phyloP scores from a whole-genome alignment of 257 asterid species.

The Orobanche coerulescens region DNA sequence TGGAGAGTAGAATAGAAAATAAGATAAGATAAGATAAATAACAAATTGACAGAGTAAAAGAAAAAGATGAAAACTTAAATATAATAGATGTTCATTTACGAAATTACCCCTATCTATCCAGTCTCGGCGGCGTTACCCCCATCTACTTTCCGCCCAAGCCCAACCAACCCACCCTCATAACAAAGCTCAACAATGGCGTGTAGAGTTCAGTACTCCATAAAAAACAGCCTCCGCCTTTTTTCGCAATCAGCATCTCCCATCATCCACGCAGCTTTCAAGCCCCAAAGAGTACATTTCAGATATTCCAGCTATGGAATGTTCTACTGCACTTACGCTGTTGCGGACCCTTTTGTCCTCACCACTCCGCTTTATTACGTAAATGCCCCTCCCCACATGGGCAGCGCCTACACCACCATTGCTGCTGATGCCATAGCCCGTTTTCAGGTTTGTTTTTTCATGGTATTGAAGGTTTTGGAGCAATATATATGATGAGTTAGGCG shows the following conservation, averaged over 20 bases:
- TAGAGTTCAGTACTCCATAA: slow-evolving; percentile 52
- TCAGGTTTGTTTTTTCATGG: slow-evolving; percentile 48
- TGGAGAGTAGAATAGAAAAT: too few species aligned
- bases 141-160: too few species aligned
- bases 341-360: slow-evolving; percentile 63
- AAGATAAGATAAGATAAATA: too few species aligned
- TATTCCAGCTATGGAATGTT: slow-evolving; percentile 31
- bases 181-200: slow-evolving; percentile 39
- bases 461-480: not conserved
- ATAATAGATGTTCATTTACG: too few species aligned
- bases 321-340: slow-evolving; percentile 42
- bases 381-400: slow-evolving; percentile 99
- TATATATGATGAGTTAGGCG: not conserved
- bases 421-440: slow-evolving; percentile 94
- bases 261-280: slow-evolving; percentile 18
- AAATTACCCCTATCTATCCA: too few species aligned
- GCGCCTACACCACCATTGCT: slow-evolving; percentile 94
- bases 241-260: slow-evolving; percentile 29
- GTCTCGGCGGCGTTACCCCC: too few species aligned
- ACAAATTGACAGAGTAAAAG: too few species aligned
- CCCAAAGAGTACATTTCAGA: slow-evolving; percentile 20
- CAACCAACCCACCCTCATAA: too few species aligned
- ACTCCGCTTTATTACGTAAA: slow-evolving; percentile 96
- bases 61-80: too few species aligned
- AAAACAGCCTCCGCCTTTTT: slow-evolving; percentile 45